Percentiles rank a stretch among this genome's conserved stretches.
Conservation (phyloP, 2,329 filamentous ascomycete species). For the Cordyceps cateniannulata region DNA sequence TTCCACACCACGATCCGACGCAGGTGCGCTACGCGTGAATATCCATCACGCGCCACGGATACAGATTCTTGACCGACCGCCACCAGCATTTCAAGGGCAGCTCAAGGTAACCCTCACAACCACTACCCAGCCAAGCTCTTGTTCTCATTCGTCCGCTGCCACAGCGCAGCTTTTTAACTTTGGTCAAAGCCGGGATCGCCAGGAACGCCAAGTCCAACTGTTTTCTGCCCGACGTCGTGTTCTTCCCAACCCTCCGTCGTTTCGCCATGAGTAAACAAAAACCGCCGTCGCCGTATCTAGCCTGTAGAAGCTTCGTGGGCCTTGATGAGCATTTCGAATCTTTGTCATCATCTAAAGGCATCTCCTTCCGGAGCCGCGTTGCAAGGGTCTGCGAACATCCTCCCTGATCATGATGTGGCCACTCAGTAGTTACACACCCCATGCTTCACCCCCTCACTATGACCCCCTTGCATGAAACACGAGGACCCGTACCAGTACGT, state of each 20-base stretch:
- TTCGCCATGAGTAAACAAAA: too few species aligned
- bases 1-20: not conserved
- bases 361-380: not conserved
- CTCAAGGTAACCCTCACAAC: not conserved
- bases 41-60: too few species aligned
- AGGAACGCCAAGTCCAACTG: not conserved
- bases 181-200: not conserved
- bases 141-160: not conserved
- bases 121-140: too few species aligned
- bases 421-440: not conserved
- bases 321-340: not conserved
- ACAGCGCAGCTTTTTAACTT: not conserved
- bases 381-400: too few species aligned
- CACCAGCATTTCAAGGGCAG: not conserved
- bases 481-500: not conserved
- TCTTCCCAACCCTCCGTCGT: not conserved
- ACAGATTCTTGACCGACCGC: too few species aligned
- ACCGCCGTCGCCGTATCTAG: too few species aligned
- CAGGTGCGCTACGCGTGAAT: not conserved
- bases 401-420: too few species aligned
- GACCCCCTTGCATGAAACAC: conserved; percentile 5
- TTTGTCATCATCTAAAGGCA: not conserved
- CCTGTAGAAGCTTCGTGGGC: too few species aligned
- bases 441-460: not conserved
- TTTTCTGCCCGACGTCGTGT: not conserved